Evolutionary conservation across 2,329 filamentous ascomycete genomes (phyloP).

Genomic region (Penicillium palitans): DNA sequence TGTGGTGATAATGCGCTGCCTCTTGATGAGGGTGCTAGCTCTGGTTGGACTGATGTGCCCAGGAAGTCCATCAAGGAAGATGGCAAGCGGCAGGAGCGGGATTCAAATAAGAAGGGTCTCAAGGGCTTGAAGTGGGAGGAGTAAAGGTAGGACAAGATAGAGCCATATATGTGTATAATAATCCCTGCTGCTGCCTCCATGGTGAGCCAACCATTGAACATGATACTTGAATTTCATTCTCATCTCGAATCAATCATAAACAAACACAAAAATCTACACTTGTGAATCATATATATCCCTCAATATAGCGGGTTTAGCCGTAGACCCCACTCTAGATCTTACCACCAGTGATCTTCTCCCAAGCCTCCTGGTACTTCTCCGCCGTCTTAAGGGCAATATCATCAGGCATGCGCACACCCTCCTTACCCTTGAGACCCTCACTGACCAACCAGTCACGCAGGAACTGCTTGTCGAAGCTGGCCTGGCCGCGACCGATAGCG

Average conservation of each 20-base stretch:
- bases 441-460: constrained; percentile 77
- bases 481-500: constrained; percentile 70
- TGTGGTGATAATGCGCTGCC: constrained; percentile 42
- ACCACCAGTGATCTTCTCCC: constrained; percentile 64
- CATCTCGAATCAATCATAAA: constrained; percentile 13
- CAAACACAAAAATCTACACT: background rate
- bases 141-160: constrained; percentile 7
- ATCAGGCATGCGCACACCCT: constrained; percentile 69
- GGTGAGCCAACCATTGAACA: constrained; percentile 1
- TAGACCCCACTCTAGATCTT: constrained; percentile 29
- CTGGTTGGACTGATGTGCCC: constrained; percentile 27
- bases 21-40: constrained; percentile 37
- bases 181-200: background rate
- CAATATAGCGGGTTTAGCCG: background rate
- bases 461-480: constrained; percentile 86
- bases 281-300: background rate
- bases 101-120: constrained; percentile 34
- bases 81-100: constrained; percentile 13
- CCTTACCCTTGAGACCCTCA: constrained; percentile 72
- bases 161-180: constrained; percentile 10
- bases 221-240: constrained; percentile 2
- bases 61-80: constrained; percentile 4
- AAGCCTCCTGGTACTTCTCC: constrained; percentile 74
- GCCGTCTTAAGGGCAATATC: constrained; percentile 69
- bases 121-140: constrained; percentile 39